These are phyloP conservation scores for Russula ochroleuca DNA, from an alignment of 768 basidiomycete species.

Conservation along the genomic window DNA sequence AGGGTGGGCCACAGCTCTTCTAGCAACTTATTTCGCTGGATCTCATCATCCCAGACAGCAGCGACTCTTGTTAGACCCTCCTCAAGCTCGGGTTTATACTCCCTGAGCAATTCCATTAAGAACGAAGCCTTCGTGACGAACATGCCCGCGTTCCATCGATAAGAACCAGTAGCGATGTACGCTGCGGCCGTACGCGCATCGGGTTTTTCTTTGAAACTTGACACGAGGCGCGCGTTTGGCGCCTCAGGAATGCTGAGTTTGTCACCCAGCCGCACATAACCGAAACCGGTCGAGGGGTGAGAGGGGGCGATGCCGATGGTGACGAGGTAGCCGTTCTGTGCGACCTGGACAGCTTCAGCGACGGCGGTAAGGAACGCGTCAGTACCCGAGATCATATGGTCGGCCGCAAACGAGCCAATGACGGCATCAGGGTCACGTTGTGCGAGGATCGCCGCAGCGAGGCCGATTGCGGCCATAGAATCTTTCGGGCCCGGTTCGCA, in stretches of 20 bases:
- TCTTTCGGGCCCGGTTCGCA: slow-evolving; percentile 90
- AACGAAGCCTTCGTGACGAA: slow-evolving; percentile 82
- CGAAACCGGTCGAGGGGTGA: slow-evolving; percentile 85
- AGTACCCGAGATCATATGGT: slow-evolving; percentile 90
- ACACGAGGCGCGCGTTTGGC: slow-evolving; percentile 78
- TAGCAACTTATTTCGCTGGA: slow-evolving; percentile 48
- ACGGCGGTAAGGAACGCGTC: slow-evolving; percentile 84
- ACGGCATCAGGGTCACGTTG: slow-evolving; percentile 74
- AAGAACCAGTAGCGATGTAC: slow-evolving; percentile 82
- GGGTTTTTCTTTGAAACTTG: slow-evolving; percentile 87
- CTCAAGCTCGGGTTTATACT: slow-evolving; percentile 70
- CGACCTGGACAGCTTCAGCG: slow-evolving; percentile 81
- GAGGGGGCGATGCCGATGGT: slow-evolving; percentile 89
- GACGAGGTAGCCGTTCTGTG: slow-evolving; percentile 72
- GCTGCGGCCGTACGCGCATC: slow-evolving; percentile 83
- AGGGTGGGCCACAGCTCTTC: slow-evolving; percentile 69
- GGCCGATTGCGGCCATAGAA: slow-evolving; percentile 86
- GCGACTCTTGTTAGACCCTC: slow-evolving; percentile 66
- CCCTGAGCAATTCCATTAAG: slow-evolving; percentile 62
- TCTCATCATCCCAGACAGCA: slow-evolving; percentile 63
- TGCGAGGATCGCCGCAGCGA: slow-evolving; percentile 76
- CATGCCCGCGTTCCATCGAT: slow-evolving; percentile 93
- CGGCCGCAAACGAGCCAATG: slow-evolving; percentile 84
- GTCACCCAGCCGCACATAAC: slow-evolving; percentile 81
- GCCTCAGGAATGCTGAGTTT: slow-evolving; percentile 61